These are phyloP conservation scores for Colletotrichum tropicicola DNA, from an alignment of 2,329 filamentous ascomycete genomes.

Conservation along the genomic window DNA sequence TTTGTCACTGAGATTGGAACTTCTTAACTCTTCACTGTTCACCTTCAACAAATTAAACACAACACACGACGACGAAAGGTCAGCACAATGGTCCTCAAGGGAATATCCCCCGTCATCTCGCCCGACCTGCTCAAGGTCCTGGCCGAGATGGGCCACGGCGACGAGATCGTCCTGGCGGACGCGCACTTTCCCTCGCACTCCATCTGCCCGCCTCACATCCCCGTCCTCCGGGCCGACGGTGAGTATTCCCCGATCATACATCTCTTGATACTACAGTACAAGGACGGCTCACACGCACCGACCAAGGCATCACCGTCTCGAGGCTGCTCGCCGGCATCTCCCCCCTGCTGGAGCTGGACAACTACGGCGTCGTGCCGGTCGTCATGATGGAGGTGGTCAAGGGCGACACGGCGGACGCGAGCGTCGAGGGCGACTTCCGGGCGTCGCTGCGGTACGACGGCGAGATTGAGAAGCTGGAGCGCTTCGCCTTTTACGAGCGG, in stretches of 20 bases:
- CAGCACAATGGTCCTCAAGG: conserved; percentile 18
- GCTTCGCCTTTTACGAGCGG: conserved; percentile 23
- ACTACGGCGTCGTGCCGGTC: conserved; percentile 25
- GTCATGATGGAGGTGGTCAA: conserved; percentile 29
- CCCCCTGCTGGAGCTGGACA: conserved; percentile 25
- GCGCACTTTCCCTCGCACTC: conserved; percentile 28
- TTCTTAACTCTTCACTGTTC: too few species aligned
- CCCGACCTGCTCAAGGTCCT: conserved; percentile 28
- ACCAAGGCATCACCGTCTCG: conserved; percentile 24
- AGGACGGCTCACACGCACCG: too few species aligned
- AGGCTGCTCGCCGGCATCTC: conserved; percentile 19
- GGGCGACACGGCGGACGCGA: conserved; percentile 25
- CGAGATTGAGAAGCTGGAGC: conserved; percentile 25
- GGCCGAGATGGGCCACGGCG: conserved; percentile 27
- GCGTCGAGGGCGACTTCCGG: conserved; percentile 22
- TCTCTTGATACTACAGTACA: not conserved
- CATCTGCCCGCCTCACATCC: conserved; percentile 25
- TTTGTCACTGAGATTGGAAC: too few species aligned
- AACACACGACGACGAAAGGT: not conserved
- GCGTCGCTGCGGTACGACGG: conserved; percentile 16
- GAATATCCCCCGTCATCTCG: conserved; percentile 26
- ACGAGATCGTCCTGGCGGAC: conserved; percentile 24
- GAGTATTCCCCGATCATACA: not conserved
- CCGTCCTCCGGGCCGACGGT: conserved; percentile 23
- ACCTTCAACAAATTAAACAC: too few species aligned